Base-by-base conservation (phyloP, 495 filamentous ascomycete genomes). In the Neurospora intermedia region DNA sequence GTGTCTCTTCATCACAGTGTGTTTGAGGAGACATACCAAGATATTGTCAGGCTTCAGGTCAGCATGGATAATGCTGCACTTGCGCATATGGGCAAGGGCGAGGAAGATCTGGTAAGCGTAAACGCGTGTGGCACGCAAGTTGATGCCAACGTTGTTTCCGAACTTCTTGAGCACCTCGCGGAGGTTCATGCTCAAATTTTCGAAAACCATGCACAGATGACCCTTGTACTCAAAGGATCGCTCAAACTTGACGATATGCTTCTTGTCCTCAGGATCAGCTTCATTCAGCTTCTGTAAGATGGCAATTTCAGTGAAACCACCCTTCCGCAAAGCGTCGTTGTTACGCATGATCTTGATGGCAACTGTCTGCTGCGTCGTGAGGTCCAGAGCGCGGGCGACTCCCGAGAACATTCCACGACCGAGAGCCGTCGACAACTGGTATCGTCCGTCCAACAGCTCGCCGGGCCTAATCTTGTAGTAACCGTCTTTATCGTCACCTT, bases 11-110 rank as follows among this genome's bases (percentile, higher is more conserved):
- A 72, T 7, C 35, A 11, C 15, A n/a, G n/a, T 11, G 38, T 20
- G 40, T 20, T 43, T 13, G 0, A 62, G 42, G 18, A 15, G 40
- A 74, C 84, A 74, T 79, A 87, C 90, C 75, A 99, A 85, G 42
- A 99, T 92, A 77, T 99, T 99, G 87, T 99, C 96, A 5, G 96
- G 96, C 80, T 99, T 99, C 74, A 99, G 81, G 84, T 99, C 96
- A 3, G 94, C 94, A 79, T 99, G 96, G 45, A 99, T 84, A 78
- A 98, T 93, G 81, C 94, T 92, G 86, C 92, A 94, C 78, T 93
- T 94, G 75, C 93, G 91, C 79, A 99, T 87, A 72, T 96, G 88
- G 78, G 89, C 89, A 71, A 98, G 82, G 1, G 93, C 93, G 42
- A 94, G 86, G 81, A 99, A 98, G 81, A 98, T 96, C 82, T 98